Evolutionary conservation across 345 rosid genomes (phyloP).

Genomic region (Turnera subulata): DNA sequence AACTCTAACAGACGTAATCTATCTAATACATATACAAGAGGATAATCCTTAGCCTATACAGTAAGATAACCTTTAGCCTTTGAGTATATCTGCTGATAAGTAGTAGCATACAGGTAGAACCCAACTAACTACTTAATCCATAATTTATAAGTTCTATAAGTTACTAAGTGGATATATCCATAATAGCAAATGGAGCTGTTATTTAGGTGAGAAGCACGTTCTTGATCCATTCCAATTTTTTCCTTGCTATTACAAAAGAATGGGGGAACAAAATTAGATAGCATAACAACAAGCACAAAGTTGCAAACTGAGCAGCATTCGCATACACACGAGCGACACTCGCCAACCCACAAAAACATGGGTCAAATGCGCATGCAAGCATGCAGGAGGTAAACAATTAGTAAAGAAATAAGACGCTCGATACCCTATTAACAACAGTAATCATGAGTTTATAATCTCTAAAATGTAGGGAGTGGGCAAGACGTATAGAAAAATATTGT

Average conservation of each 20-base stretch:
- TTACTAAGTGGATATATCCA: too few species aligned
- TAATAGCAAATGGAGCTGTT: too few species aligned
- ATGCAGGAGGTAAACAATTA: constrained; percentile 31
- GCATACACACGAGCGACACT: constrained; percentile 8
- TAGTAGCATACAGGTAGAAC: too few species aligned
- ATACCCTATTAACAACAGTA: constrained; percentile 32
- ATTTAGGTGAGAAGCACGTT: too few species aligned
- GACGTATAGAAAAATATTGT: constrained; percentile 10
- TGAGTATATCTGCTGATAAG: too few species aligned
- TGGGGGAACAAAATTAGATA: neutral
- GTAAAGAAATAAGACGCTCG: constrained; percentile 21
- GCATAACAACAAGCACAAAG: neutral
- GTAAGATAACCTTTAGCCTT: too few species aligned
- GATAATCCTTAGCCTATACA: too few species aligned
- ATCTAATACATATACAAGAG: too few species aligned
- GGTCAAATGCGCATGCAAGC: constrained; percentile 70
- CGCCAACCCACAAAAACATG: constrained; percentile 37
- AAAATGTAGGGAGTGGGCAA: constrained; percentile 38
- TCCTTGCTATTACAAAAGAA: neutral
- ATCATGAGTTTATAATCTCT: constrained; percentile 58
- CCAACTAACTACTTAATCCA: too few species aligned
- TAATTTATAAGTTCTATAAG: too few species aligned
- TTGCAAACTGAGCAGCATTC: neutral
- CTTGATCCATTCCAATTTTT: too few species aligned
- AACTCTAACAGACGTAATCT: too few species aligned